Evolutionary conservation across 306 rosid species (phyloP).

Genomic region (Malus fusca): DNA sequence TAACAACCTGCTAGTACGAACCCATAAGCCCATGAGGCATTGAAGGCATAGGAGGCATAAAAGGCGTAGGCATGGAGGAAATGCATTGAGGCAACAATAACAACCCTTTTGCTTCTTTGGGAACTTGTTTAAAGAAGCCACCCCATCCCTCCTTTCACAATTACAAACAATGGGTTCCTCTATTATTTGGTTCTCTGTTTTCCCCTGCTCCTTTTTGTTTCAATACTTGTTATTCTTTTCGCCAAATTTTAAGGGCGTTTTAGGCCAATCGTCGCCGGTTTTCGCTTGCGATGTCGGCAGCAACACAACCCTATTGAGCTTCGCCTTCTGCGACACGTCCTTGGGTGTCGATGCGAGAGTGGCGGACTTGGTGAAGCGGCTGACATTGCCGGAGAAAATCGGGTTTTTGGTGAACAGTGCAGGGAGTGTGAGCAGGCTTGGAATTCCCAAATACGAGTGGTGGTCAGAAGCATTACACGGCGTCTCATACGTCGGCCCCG

Average conservation of each 20-base stretch:
- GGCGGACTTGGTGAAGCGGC: slow-evolving; percentile 59
- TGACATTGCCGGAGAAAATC: slow-evolving; percentile 75
- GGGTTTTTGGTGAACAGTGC: slow-evolving; percentile 57
- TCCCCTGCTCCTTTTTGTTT: slow-evolving; percentile 24
- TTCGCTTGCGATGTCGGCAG: slow-evolving; percentile 55
- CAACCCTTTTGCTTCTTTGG: slow-evolving; percentile 6
- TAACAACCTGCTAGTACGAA: not conserved
- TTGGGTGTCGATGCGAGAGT: slow-evolving; percentile 44
- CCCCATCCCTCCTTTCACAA: not conserved
- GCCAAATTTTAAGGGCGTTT: not conserved
- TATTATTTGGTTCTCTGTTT: slow-evolving; percentile 32
- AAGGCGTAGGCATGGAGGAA: not conserved
- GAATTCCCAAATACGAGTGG: slow-evolving; percentile 85
- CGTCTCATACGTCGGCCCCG: slow-evolving; percentile 74
- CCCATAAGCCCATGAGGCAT: not conserved
- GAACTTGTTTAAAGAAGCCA: not conserved
- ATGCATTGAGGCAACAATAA: not conserved
- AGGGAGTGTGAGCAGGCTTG: slow-evolving; percentile 56
- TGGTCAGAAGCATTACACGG: slow-evolving; percentile 99
- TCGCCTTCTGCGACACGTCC: slow-evolving; percentile 61
- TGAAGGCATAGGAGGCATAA: not conserved
- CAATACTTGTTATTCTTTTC: not conserved
- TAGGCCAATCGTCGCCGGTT: not conserved
- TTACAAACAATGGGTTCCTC: slow-evolving; percentile 29
- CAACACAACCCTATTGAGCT: slow-evolving; percentile 29